Conservation (phyloP, 805 yeast species). For the Pichia rugopelliculosa region DNA sequence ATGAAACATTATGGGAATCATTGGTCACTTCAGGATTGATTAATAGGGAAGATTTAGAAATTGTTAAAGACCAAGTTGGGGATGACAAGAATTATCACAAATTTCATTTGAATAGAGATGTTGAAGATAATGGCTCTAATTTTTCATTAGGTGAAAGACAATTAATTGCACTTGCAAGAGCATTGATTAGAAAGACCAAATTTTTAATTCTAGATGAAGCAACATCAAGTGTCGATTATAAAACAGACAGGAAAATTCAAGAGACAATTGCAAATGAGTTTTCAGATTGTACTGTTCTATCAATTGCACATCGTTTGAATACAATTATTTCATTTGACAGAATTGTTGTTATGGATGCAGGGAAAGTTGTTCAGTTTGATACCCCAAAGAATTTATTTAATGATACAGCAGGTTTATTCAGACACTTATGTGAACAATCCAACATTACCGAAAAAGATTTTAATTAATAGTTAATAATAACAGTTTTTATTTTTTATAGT, state of each 20-base stretch:
- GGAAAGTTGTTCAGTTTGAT: slow-evolving; percentile 48
- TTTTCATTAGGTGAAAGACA: slow-evolving; percentile 70
- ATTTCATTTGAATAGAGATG: slow-evolving; percentile 52
- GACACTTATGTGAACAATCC: slow-evolving; percentile 44
- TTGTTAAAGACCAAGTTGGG: slow-evolving; percentile 28
- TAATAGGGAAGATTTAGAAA: slow-evolving; percentile 30
- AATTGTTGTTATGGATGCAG: slow-evolving; percentile 52
- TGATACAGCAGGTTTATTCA: slow-evolving; percentile 36
- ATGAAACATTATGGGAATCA: slow-evolving; percentile 51
- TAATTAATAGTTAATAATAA: background rate
- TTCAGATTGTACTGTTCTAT: slow-evolving; percentile 53
- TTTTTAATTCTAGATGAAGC: slow-evolving; percentile 69
- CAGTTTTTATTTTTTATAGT: background rate
- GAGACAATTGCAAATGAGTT: slow-evolving; percentile 51
- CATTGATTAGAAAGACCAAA: slow-evolving; percentile 54
- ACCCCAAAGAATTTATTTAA: slow-evolving; percentile 41
- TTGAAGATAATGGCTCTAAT: slow-evolving; percentile 64
- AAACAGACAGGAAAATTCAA: slow-evolving; percentile 62
- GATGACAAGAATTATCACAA: slow-evolving; percentile 35
- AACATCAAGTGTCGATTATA: slow-evolving; percentile 68
- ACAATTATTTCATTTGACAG: slow-evolving; percentile 56
- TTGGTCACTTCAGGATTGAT: slow-evolving; percentile 51
- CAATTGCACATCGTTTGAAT: slow-evolving; percentile 65
- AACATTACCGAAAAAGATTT: slow-evolving; percentile 36
- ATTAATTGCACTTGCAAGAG: slow-evolving; percentile 61